These are phyloP conservation scores for Lasiosphaeria miniovina DNA, from an alignment of 495 filamentous ascomycete genomes.

Conservation along the genomic window DNA sequence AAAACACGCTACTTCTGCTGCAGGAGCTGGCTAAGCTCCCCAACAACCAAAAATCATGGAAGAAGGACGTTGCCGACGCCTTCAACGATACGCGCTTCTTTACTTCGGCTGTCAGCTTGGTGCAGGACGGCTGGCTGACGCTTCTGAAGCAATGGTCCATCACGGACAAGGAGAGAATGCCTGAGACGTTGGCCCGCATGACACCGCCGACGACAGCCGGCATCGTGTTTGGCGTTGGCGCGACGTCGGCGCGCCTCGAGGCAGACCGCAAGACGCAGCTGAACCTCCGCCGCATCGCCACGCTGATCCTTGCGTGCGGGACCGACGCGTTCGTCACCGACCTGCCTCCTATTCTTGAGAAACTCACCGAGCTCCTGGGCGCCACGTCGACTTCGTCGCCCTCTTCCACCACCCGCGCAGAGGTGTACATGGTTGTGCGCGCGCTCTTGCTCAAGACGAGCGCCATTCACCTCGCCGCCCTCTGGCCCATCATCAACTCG, in stretches of 20 bases:
- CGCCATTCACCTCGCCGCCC: constrained; percentile 68
- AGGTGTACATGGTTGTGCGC: constrained; percentile 85
- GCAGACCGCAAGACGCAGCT: constrained; percentile 91
- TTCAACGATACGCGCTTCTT: constrained; percentile 92
- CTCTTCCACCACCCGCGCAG: constrained; percentile 81
- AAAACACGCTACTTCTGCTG: constrained; percentile 65
- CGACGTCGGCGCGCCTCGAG: constrained; percentile 88
- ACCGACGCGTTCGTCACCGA: constrained; percentile 77
- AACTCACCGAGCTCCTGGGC: constrained; percentile 77
- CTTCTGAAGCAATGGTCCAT: constrained; percentile 79
- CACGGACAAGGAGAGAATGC: constrained; percentile 81
- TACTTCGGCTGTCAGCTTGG: constrained; percentile 56
- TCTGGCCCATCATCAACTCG: constrained; percentile 88
- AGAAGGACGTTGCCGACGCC: constrained; percentile 85
- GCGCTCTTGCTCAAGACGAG: constrained; percentile 74
- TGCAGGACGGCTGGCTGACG: constrained; percentile 74
- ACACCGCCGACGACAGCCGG: constrained; percentile 89
- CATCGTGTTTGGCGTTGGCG: constrained; percentile 96
- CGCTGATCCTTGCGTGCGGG: constrained; percentile 69
- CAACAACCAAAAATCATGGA: constrained; percentile 84
- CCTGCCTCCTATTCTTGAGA: constrained; percentile 70
- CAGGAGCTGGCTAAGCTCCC: constrained; percentile 73
- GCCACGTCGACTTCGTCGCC: constrained; percentile 90
- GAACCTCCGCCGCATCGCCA: constrained; percentile 78
- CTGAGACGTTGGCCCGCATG: constrained; percentile 73